Percentiles rank a stretch among this genome's conserved stretches.
These are phyloP conservation scores for Blastocystis sp. DNA, from an alignment of 352 stramenopile species.

Conservation along the genomic window DNA sequence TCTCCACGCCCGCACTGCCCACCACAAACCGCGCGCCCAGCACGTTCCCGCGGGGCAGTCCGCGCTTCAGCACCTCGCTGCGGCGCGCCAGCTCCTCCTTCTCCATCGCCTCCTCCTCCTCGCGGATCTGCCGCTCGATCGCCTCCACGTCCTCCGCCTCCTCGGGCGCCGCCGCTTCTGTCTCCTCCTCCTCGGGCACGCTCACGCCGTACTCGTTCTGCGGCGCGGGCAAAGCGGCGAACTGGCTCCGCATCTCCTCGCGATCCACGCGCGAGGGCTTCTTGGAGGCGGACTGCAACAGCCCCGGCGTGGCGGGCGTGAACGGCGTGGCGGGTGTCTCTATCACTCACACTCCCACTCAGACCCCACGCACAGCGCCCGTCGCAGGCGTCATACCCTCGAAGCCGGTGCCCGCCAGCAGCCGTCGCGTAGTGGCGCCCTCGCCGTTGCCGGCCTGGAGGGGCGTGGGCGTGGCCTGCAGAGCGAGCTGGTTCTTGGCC, in stretches of 20 bases:
- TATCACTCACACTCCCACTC: too few species aligned
- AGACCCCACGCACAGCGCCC: too few species aligned
- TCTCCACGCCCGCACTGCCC: not conserved
- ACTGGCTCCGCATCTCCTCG: slow-evolving; percentile 76
- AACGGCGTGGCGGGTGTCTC: not conserved
- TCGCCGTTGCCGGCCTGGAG: not conserved
- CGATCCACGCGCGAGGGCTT: slow-evolving; percentile 75
- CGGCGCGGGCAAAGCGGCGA: slow-evolving; percentile 78
- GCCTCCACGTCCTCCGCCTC: slow-evolving; percentile 47
- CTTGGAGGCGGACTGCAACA: slow-evolving; percentile 76
- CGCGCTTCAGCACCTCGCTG: slow-evolving; percentile 71
- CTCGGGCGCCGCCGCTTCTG: slow-evolving; percentile 72
- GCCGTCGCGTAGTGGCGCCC: not conserved
- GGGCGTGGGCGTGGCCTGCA: slow-evolving; percentile 73
- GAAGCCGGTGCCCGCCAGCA: not conserved
- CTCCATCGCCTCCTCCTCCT: slow-evolving; percentile 45
- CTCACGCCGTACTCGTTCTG: slow-evolving; percentile 82
- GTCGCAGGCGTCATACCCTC: too few species aligned
- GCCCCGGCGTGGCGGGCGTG: not conserved
- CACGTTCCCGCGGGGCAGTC: slow-evolving; percentile 69
- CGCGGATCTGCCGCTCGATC: slow-evolving; percentile 50
- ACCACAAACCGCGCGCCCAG: not conserved
- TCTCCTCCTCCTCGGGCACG: slow-evolving; percentile 75
- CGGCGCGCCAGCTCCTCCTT: slow-evolving; percentile 65
- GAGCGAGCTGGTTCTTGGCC: slow-evolving; percentile 85